These are phyloP conservation scores for Ceratocystis destructans DNA, from an alignment of 2,329 filamentous ascomycete genomes.

Conservation along the genomic window DNA sequence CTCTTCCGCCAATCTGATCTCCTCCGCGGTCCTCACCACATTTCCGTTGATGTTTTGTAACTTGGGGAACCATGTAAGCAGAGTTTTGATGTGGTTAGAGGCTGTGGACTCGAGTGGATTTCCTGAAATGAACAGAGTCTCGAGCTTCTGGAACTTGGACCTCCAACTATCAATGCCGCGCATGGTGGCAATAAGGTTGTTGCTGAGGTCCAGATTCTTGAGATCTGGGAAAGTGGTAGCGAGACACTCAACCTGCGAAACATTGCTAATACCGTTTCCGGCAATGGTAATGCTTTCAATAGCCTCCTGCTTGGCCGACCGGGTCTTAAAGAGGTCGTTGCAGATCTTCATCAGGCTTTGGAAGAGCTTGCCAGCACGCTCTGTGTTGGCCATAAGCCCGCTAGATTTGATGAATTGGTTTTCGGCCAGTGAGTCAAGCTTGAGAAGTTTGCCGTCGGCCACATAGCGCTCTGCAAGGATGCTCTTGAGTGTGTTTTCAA, in stretches of 20 bases:
- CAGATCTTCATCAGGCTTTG: conserved; percentile 81
- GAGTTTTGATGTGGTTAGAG: conserved; percentile 49
- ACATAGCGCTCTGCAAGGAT: conserved; percentile 68
- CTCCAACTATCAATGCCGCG: conserved; percentile 62
- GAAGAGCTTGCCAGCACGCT: conserved; percentile 74
- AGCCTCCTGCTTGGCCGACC: conserved; percentile 58
- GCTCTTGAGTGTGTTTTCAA: conserved; percentile 53
- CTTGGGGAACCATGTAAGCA: conserved; percentile 71
- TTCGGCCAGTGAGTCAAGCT: conserved; percentile 62
- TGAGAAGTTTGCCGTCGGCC: conserved; percentile 56
- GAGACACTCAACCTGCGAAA: conserved; percentile 59
- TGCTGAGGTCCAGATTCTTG: conserved; percentile 76
- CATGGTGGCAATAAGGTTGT: conserved; percentile 61
- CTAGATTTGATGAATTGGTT: conserved; percentile 60
- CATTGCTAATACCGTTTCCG: conserved; percentile 62
- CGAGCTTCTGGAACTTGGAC: conserved; percentile 60
- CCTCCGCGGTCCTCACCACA: conserved; percentile 58
- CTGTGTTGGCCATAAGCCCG: conserved; percentile 59
- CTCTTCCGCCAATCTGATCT: conserved; percentile 44
- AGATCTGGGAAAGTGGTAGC: conserved; percentile 71
- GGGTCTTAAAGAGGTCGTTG: conserved; percentile 59
- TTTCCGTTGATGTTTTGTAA: conserved; percentile 63
- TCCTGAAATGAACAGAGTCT: conserved; percentile 64
- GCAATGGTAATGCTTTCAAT: conserved; percentile 72
- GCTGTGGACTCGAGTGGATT: conserved; percentile 56